Conservation (phyloP, 2,329 filamentous ascomycete species). For the Pseudogymnoascus sp. region DNA sequence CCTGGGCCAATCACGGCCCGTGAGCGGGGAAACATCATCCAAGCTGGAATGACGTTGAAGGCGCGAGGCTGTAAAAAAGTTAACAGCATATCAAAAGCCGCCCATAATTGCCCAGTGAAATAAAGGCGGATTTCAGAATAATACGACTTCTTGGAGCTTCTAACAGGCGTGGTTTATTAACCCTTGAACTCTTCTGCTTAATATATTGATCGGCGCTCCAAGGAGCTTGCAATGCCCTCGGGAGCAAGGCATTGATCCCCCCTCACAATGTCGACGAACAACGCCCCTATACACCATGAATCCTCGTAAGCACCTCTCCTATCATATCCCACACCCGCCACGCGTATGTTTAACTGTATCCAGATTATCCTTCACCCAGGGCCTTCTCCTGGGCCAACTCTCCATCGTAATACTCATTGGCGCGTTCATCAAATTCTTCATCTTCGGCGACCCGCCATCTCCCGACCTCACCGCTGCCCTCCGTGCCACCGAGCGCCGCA, state of each 20-base stretch:
- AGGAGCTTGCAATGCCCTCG: background rate
- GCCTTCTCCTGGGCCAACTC: conserved; percentile 85
- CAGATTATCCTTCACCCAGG: conserved; percentile 86
- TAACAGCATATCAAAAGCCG: background rate
- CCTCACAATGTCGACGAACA: conserved; percentile 5
- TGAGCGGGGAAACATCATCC: background rate
- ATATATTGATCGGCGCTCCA: background rate
- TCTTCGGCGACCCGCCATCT: conserved; percentile 88
- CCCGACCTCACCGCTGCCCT: conserved; percentile 71
- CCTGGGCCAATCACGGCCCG: background rate
- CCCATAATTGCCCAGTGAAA: background rate
- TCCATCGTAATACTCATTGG: conserved; percentile 86
- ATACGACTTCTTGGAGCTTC: background rate
- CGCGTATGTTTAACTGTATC: conserved; percentile 7
- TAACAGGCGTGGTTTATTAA: background rate
- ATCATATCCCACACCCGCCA: background rate
- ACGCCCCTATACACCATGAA: conserved; percentile 18
- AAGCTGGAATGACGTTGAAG: background rate
- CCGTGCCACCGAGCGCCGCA: conserved; percentile 65
- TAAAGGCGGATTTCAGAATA: background rate
- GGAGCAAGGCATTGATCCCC: background rate
- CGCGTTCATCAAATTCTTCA: conserved; percentile 99
- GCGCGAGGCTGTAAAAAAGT: conserved; percentile 5
- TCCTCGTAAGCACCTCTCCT: conserved; percentile 32
- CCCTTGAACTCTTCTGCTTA: background rate